A percentile compares a stretch with the other conserved stretches of the same genome.
phyloP scores from a whole-genome alignment of 345 rosid genomes.

The Eucalyptus cloeziana region DNA sequence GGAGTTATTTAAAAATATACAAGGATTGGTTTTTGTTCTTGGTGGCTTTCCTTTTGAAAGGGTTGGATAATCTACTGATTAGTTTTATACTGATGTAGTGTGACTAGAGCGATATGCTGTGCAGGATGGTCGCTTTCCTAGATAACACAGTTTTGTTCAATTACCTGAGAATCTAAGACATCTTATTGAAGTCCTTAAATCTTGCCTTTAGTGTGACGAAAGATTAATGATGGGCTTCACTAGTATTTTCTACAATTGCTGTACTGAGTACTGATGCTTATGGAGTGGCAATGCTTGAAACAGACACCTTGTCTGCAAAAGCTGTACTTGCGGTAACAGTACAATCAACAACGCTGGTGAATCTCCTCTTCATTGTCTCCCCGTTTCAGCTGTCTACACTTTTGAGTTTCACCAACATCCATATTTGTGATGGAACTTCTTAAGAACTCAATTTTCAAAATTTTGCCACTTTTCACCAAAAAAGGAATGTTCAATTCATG shows the following conservation, averaged over 20 bases:
- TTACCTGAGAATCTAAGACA: neutral
- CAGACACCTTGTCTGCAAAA: neutral
- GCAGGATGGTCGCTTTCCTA: neutral
- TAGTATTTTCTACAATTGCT: neutral
- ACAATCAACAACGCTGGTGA: fast-evolving
- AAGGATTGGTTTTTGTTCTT: neutral
- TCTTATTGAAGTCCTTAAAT: neutral
- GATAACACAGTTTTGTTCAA: neutral
- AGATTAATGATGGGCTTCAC: neutral
- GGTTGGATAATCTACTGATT: neutral
- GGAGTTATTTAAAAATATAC: neutral
- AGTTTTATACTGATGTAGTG: neutral
- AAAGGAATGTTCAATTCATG: neutral
- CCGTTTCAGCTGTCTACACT: neutral
- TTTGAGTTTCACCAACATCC: neutral
- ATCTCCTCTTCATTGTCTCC: neutral
- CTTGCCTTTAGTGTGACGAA: neutral
- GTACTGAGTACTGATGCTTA: neutral
- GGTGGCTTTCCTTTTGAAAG: neutral
- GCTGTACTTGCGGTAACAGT: neutral
- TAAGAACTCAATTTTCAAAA: neutral
- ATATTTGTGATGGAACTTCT: neutral
- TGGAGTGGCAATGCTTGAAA: neutral
- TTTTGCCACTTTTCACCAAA: neutral
- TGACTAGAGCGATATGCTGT: neutral